These are phyloP conservation scores for Paraphaeosphaeria sporulosa DNA, from an alignment of 2,329 filamentous ascomycete species.

Conservation along the genomic window DNA sequence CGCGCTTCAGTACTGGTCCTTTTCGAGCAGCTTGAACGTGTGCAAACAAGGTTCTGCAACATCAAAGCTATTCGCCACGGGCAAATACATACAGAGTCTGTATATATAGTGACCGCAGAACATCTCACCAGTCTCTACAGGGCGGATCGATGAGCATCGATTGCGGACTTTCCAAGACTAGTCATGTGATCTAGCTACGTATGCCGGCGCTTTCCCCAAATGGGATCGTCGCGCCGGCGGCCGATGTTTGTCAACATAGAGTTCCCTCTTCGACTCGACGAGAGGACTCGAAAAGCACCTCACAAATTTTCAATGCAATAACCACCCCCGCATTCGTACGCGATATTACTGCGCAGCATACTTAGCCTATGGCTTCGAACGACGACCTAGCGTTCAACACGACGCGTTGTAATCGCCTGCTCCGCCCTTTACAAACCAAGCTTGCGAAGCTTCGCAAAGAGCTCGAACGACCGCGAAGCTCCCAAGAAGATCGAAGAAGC, in stretches of 20 bases:
- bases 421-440: constrained; percentile 52
- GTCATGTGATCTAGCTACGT: neutral
- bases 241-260: constrained; percentile 9
- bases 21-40: no score
- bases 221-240: neutral
- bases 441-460: constrained; percentile 49
- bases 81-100: no score
- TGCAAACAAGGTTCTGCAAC: no score
- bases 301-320: constrained; percentile 18
- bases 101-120: no score
- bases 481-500: constrained; percentile 30
- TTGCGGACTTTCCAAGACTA: neutral
- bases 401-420: constrained; percentile 52
- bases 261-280: neutral
- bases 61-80: no score
- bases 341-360: constrained; percentile 28
- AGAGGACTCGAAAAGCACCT: neutral
- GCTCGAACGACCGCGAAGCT: constrained; percentile 31
- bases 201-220: neutral
- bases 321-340: constrained; percentile 18
- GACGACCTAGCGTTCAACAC: constrained; percentile 52
- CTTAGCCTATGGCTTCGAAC: constrained; percentile 36
- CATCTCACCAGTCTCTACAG: no score
- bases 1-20: no score
- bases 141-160: no score